phyloP scores from a whole-genome alignment of 768 basidiomycete species.

The Hortiboletus flavorubellus region DNA sequence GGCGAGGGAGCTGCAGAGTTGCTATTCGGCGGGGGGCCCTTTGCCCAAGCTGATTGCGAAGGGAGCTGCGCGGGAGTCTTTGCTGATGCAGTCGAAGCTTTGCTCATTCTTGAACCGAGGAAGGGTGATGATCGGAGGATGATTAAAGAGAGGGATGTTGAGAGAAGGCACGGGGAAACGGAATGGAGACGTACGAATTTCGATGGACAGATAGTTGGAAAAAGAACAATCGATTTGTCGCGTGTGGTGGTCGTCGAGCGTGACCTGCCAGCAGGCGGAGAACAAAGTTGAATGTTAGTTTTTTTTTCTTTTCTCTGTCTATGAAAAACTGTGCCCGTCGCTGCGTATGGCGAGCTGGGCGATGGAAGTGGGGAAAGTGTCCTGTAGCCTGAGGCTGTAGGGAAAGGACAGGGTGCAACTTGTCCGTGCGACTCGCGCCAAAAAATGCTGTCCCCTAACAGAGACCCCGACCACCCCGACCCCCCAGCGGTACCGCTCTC shows the following conservation, averaged over 20 bases:
- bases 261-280: slow-evolving; percentile 90
- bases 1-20: slow-evolving; percentile 51
- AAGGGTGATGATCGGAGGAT: slow-evolving; percentile 9
- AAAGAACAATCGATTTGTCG: slow-evolving; percentile 51
- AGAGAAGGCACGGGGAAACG: background rate
- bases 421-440: slow-evolving; percentile 32
- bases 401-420: slow-evolving; percentile 36
- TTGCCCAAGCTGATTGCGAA: slow-evolving; percentile 87
- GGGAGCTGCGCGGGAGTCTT: slow-evolving; percentile 74
- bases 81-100: slow-evolving; percentile 71
- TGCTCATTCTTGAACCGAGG: slow-evolving; percentile 78
- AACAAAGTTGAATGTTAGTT: slow-evolving; percentile 49
- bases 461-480: slow-evolving; percentile 26
- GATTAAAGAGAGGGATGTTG: background rate
- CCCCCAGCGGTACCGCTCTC: slow-evolving; percentile 13
- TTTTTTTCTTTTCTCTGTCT: slow-evolving; percentile 36
- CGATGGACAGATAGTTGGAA: slow-evolving; percentile 43
- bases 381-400: slow-evolving; percentile 38
- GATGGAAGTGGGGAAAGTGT: slow-evolving; percentile 20
- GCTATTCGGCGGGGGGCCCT: slow-evolving; percentile 71
- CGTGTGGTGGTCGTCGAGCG: slow-evolving; percentile 79
- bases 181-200: slow-evolving; percentile 39
- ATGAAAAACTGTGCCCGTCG: slow-evolving; percentile 37
- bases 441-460: slow-evolving; percentile 26
- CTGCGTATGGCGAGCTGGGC: slow-evolving; percentile 36